phyloP scores from a whole-genome alignment of 192 early-diverging fungal genomes.

The Gigaspora rosea region DNA sequence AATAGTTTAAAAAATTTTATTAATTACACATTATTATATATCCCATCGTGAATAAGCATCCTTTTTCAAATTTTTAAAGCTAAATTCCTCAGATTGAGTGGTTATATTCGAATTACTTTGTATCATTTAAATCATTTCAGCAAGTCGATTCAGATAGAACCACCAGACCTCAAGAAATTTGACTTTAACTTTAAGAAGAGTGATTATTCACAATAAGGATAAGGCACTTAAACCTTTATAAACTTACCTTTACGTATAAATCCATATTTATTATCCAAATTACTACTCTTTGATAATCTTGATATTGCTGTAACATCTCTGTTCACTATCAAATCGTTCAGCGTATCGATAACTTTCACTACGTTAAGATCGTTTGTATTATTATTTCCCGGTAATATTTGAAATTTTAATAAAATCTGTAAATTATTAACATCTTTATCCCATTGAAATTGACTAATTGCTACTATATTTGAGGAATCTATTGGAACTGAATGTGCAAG shows the following conservation, averaged over 20 bases:
- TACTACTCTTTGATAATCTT: neutral
- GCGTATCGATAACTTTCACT: neutral
- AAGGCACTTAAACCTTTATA: too few species aligned
- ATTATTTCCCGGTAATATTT: neutral
- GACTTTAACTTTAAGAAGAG: too few species aligned
- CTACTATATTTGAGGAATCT: too few species aligned
- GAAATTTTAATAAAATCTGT: conserved; percentile 17
- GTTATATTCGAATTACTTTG: neutral
- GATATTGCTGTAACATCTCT: neutral
- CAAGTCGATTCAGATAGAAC: neutral
- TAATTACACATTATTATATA: neutral
- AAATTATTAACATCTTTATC: too few species aligned
- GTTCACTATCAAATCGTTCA: neutral
- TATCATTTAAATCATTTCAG: neutral
- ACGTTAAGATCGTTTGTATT: neutral
- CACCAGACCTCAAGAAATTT: neutral
- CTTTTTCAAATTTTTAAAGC: too few species aligned
- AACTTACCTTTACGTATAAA: conserved; percentile 2
- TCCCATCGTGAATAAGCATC: neutral
- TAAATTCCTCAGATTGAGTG: too few species aligned
- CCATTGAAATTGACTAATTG: too few species aligned
- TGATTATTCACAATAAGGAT: too few species aligned
- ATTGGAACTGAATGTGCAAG: too few species aligned
- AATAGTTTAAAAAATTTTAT: neutral
- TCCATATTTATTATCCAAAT: conserved; percentile 1